Evolutionary conservation across 2,329 filamentous ascomycete genomes (phyloP), one percentile per base, ranked within the genome.

Genomic region (Sclerotiophoma versabilis): DNA sequence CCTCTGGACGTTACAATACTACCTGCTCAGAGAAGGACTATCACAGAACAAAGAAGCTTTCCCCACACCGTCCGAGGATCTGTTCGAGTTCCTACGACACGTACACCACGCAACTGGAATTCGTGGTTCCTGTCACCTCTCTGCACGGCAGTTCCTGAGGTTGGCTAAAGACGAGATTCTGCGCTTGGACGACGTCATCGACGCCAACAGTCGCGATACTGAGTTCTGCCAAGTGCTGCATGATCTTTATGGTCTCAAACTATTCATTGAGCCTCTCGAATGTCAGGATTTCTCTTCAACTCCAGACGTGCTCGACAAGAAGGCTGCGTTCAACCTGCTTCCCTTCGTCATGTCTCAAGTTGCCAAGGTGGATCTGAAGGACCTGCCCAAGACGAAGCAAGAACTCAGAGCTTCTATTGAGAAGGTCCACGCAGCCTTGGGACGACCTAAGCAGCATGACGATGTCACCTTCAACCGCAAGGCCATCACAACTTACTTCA

Each of bases 391-490:
- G 73, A 95, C 92, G 14, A 98, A 96, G 73, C 95, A 92, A 15
- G 92, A 98, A 50, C 80, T 99, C 48, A 96, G 93, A 72, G 86
- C 83, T 14, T 92, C 92, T 0, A 95, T 99, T 54, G 95, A 99
- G 54, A 92, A 93, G 63, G 91, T 99, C 76, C 93, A 98, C 71
- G 87, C 91, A 62, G 88, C 91, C 5, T 88, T 98, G 48, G 92
- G 91, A 1, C 76, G 79, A 15, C 85, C 89, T 23, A 96, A 93
- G 72, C 85, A 88, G 11, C 89, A 88, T 1, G 85, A 91, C 5
- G 87, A 92, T 57, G 88, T 96, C 75, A 83, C 88, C n/a, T 89
- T 95, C 72, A 99, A 99, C 73, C 83, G 91, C 50, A 88, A 92
- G 48, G 87, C 96, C 59, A 88, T 95, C 50, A 89, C 87, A 4